Evolutionary conservation across 2,329 filamentous ascomycete genomes (phyloP), one percentile per base, ranked within the genome.

Genomic region (Leptodontidium sp.): DNA sequence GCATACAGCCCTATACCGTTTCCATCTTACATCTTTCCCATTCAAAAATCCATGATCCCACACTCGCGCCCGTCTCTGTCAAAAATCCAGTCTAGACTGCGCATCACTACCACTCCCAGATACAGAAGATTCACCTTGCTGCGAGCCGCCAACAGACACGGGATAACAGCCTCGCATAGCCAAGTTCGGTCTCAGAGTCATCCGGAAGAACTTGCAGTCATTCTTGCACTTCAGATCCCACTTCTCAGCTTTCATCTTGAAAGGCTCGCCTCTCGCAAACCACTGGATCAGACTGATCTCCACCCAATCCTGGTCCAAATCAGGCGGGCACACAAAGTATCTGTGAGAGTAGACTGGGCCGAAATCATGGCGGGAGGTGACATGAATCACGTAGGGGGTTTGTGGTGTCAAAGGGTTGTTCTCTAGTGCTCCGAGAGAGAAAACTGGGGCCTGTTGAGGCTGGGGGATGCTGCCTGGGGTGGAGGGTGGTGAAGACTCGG

Each of bases 151-250:
- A 11, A 14, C 50, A 35, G 61, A 58, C 3, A 59, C 29, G 12
- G 63, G 38, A 45, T 63, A 63, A 17, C 64, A 64, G n/a, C 64
- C 66, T 65, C 70, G 68, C 69, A 71, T 68, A 12, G 45, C 66
- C 63, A 77, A 50, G 53, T 77, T 76, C 21, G 75, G 75, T 38
- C 75, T 69, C 45, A 76, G 65, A 6, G 64, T 70, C 71, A 77
- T 62, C 24, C 75, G 68, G 52, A 75, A 76, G 61, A 77, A 77
- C 29, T 49, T 72, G 12, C 64, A 63, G 66, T 77, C 67, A 26
- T 66, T 45, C 40, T 58, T 32, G 40, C 75, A 77, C 58, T 77
- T 77, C 32, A 76, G 24, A 67, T 77, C 74, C 75, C 75, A 76
- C 57, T 74, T 73, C 68, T 75, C 73, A 14, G 72, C 72, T 52